Evolutionary conservation across 352 stramenopile species (phyloP), one percentile per base, ranked within the genome.

Genomic region (Globisporangium megalacanthum): DNA sequence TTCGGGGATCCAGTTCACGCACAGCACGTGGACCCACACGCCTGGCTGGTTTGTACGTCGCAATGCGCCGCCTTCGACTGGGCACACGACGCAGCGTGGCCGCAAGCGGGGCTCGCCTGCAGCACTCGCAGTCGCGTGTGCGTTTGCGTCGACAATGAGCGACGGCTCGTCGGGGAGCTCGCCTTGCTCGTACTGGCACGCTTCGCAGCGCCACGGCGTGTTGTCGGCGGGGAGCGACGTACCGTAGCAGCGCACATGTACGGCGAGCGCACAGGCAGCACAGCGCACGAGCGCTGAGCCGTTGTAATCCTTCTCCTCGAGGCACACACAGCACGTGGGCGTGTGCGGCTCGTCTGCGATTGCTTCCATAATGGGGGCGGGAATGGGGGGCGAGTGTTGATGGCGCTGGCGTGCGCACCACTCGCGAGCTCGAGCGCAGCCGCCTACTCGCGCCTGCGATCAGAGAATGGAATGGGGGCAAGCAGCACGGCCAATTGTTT

Each of bases 1-100:
- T 68, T 96, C 88, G 3, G 88, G 88, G 45, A 95, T 84, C 88
- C 88, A 96, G 51, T 89, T 83, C 44, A 87, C 67, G 48, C 88
- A 96, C 53, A 93, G 65, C 31, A 95, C 75, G 65, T 96, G 88
- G 44, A 75, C 78, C 85, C 87, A 92, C 8, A 88, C 71, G 56
- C 73, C 69, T 8, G 56, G 56, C 55, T 90, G 72, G 31, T 57
- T 77, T 11, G 83, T 88, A 8, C 62, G 77, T 6, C 88, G 86
- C 61, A 95, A 57, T 9, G 83, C 84, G 17, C 88, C 88, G 37
- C 86, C 86, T 36, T 74, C 71, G 17, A 78, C 65, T 17, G 78
- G 82, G 51, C 79, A 94, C n/a, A 88, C 68, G 20, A 77, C 78
- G 58, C 78, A 95, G 25, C 78, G 71, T 17, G 81, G 83, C 29